These are phyloP conservation scores for Amanita jacksonii DNA, from an alignment of 768 basidiomycete species.

Conservation along the genomic window DNA sequence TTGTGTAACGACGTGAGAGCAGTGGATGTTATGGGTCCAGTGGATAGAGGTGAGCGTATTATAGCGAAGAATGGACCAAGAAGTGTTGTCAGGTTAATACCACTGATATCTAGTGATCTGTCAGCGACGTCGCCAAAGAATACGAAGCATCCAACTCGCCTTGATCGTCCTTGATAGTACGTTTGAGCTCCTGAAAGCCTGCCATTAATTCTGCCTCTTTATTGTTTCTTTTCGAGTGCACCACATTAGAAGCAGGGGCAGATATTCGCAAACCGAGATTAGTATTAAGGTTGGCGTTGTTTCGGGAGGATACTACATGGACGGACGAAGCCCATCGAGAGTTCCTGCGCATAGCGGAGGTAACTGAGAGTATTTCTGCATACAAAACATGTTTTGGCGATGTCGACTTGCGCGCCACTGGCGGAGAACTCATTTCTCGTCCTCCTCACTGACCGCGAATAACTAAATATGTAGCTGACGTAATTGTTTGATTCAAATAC, in stretches of 20 bases:
- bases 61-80: constrained; percentile 88
- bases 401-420: constrained; percentile 23
- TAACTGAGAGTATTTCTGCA: constrained; percentile 87
- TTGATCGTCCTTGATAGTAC: constrained; percentile 57
- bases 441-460: no score
- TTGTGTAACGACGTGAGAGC: constrained; percentile 82
- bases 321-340: constrained; percentile 86
- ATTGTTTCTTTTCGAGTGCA: constrained; percentile 38
- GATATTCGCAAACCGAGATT: constrained; percentile 67
- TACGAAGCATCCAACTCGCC: constrained; percentile 30
- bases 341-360: constrained; percentile 94
- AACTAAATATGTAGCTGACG: constrained; percentile 8
- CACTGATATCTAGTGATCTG: constrained; percentile 42
- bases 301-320: constrained; percentile 50
- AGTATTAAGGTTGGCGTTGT: constrained; percentile 60
- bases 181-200: constrained; percentile 81
- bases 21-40: constrained; percentile 94
- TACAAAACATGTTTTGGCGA: constrained; percentile 74
- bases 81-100: constrained; percentile 49
- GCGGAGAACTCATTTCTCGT: background rate
- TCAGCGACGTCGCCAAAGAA: constrained; percentile 4
- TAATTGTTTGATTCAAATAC: constrained; percentile 10
- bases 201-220: constrained; percentile 82
- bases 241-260: constrained; percentile 32
- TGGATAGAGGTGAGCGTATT: constrained; percentile 88